phyloP scores from a whole-genome alignment of 2,329 filamentous ascomycete species.

The Aspergillus aculeatinus region DNA sequence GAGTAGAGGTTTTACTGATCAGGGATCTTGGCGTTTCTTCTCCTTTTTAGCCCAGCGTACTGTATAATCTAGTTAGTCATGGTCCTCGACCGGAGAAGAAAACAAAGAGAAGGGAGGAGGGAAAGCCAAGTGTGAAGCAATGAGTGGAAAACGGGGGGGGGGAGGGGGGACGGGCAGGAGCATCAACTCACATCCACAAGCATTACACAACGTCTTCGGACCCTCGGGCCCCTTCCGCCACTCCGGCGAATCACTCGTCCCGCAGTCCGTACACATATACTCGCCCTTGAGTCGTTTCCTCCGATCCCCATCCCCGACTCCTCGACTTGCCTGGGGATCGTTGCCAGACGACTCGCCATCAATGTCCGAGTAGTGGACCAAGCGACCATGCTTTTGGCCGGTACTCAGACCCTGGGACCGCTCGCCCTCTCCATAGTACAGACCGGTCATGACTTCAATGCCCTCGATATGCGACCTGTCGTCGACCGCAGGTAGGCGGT shows the following conservation, averaged over 20 bases:
- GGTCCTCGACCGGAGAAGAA: neutral
- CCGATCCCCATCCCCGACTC: slow-evolving; percentile 62
- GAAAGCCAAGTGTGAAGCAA: neutral
- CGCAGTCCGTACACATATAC: slow-evolving; percentile 94
- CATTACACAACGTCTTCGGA: slow-evolving; percentile 93
- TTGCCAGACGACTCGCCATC: slow-evolving; percentile 69
- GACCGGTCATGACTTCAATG: slow-evolving; percentile 88
- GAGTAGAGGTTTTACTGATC: slow-evolving; percentile 6
- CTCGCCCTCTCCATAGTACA: slow-evolving; percentile 86
- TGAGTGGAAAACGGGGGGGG: neutral
- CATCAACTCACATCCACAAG: slow-evolving; percentile 70
- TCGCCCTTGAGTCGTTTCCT: slow-evolving; percentile 90
- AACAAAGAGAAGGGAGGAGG: neutral
- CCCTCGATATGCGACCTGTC: slow-evolving; percentile 74
- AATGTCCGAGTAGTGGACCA: slow-evolving; percentile 75
- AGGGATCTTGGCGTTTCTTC: slow-evolving; percentile 60
- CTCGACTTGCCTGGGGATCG: slow-evolving; percentile 60
- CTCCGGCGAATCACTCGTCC: slow-evolving; percentile 89
- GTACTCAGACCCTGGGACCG: slow-evolving; percentile 84
- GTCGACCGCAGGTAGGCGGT: slow-evolving; percentile 83
- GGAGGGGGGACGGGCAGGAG: neutral
- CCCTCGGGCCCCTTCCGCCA: slow-evolving; percentile 93
- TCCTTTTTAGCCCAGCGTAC: slow-evolving; percentile 68
- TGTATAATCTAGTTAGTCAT: slow-evolving; percentile 20
- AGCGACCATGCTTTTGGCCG: slow-evolving; percentile 73